phyloP scores from a whole-genome alignment of 176 grass and related monocot genomes.

The Stipa capillata region DNA sequence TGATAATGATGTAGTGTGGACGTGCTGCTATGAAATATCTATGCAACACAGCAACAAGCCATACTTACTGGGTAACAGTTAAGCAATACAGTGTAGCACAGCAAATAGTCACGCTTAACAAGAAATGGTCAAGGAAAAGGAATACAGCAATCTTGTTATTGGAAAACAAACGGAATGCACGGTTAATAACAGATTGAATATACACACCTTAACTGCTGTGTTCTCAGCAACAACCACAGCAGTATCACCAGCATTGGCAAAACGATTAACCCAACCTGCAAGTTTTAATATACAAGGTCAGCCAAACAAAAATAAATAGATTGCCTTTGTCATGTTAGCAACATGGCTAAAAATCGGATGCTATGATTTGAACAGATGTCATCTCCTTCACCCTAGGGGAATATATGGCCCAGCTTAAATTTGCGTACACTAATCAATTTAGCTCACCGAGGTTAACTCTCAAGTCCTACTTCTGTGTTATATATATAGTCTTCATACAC shows the following conservation, averaged over 20 bases:
- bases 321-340: neutral
- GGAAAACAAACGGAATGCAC: neutral
- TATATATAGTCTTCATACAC: neutral
- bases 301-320: neutral
- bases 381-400: neutral
- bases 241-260: conserved; percentile 93
- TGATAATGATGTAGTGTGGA: neutral
- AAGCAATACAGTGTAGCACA: neutral
- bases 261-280: conserved; percentile 97
- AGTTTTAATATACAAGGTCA: conserved; percentile 2
- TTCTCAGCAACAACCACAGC: conserved; percentile 85
- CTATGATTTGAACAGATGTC: neutral
- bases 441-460: neutral
- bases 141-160: neutral
- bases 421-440: neutral
- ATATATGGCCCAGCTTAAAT: neutral
- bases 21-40: neutral
- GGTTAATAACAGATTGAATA: neutral
- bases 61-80: neutral
- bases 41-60: neutral
- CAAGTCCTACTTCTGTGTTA: neutral
- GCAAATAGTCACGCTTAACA: neutral
- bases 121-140: neutral
- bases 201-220: conserved; percentile 63
- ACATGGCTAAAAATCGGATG: neutral